These are phyloP conservation scores for Cucumis hystrix DNA, from an alignment of 306 rosid species.

Conservation along the genomic window DNA sequence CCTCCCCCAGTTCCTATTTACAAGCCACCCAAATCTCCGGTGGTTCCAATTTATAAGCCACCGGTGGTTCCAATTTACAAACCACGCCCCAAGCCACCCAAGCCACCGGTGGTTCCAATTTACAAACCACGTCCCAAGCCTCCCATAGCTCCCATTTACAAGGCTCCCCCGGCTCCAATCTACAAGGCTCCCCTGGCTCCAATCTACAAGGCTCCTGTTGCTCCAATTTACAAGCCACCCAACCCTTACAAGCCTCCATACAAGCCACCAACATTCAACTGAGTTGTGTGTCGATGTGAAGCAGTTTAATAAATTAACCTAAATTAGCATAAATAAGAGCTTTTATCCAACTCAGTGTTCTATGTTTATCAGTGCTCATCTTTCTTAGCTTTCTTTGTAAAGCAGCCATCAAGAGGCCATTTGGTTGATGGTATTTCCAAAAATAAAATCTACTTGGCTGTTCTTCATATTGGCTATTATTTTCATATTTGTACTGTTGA, in stretches of 20 bases:
- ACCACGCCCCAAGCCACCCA: too few relatives aligned
- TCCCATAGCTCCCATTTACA: too few relatives aligned
- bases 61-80: too few relatives aligned
- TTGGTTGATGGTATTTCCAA: not conserved
- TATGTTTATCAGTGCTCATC: not conserved
- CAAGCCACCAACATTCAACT: slow-evolving; percentile 2
- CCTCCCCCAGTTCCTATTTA: too few relatives aligned
- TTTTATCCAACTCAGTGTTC: not conserved
- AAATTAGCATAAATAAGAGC: not conserved
- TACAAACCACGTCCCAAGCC: too few relatives aligned
- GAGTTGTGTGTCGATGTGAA: not conserved
- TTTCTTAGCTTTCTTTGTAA: not conserved
- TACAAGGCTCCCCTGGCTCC: too few relatives aligned
- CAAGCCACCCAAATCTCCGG: too few relatives aligned
- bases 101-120: too few relatives aligned
- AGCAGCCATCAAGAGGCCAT: not conserved
- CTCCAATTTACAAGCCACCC: not conserved
- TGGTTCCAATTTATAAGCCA: too few relatives aligned
- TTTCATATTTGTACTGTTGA: not conserved
- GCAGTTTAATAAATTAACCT: not conserved
- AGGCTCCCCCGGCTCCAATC: too few relatives aligned
- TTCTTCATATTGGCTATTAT: not conserved
- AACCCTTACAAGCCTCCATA: not conserved
- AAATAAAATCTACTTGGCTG: not conserved
- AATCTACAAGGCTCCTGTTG: too few relatives aligned